A percentile compares a stretch with the other conserved stretches of the same genome.
Conservation (phyloP, 1,139 yeast genomes). For the Candida neerlandica region DNA sequence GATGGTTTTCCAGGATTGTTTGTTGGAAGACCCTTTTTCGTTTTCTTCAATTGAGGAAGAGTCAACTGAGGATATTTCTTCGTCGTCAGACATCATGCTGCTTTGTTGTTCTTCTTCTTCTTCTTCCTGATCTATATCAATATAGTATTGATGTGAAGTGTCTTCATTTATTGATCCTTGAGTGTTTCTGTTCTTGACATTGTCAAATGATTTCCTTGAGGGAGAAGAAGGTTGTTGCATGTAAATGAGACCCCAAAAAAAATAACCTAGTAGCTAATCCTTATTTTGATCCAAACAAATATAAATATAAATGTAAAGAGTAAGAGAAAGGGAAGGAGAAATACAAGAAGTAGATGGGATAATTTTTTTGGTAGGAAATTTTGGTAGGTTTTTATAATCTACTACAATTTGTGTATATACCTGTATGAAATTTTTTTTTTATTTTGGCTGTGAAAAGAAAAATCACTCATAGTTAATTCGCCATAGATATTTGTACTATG, state of each 20-base stretch:
- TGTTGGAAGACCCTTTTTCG: conserved; percentile 12
- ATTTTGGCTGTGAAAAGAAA: conserved; percentile 3
- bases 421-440: not conserved
- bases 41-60: conserved; percentile 8
- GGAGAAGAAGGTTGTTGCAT: conserved; percentile 1
- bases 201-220: conserved; percentile 3
- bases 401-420: not conserved
- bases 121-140: conserved; percentile 6
- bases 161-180: conserved; percentile 6
- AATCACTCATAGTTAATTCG: not conserved
- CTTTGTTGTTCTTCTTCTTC: conserved; percentile 5
- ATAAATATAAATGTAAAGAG: too few species aligned
- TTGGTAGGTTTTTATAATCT: not conserved
- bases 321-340: too few species aligned
- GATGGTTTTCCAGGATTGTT: conserved; percentile 27
- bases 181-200: not conserved
- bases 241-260: not conserved
- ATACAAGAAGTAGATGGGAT: too few species aligned
- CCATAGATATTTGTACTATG: not conserved
- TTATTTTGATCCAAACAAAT: too few species aligned
- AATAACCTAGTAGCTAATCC: too few species aligned
- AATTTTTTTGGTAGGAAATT: not conserved
- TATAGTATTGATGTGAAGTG: conserved; percentile 2
- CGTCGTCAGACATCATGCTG: not conserved
- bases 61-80: conserved; percentile 1